Conservation (phyloP, 164 flowering plant genomes). For the Piper betle region DNA sequence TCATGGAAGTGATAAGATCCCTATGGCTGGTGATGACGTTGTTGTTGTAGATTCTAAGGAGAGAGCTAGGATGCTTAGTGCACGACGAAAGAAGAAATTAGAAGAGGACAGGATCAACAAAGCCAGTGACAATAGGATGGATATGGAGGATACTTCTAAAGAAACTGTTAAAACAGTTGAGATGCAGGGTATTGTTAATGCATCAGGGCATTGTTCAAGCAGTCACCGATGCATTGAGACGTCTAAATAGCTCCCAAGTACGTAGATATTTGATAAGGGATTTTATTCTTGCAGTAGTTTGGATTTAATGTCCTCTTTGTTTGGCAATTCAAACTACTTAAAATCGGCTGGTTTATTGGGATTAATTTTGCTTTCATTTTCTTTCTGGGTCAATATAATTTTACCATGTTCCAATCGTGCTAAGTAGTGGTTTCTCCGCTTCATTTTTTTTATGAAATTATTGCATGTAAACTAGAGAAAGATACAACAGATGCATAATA, state of each 20-base stretch:
- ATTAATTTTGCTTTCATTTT: too few relatives aligned
- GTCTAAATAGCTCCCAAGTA: constrained; percentile 86
- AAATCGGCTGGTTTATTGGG: neutral
- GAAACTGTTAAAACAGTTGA: constrained; percentile 47
- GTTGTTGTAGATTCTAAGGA: constrained; percentile 80
- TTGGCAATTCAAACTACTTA: neutral
- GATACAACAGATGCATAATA: too few relatives aligned
- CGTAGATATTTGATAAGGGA: neutral
- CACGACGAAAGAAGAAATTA: constrained; percentile 58
- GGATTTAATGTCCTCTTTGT: neutral
- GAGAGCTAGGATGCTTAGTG: constrained; percentile 88
- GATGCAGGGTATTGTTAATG: constrained; percentile 72
- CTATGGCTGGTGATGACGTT: constrained; percentile 95
- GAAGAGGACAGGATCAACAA: constrained; percentile 57
- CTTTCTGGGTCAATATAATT: too few relatives aligned
- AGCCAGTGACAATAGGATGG: constrained; percentile 36
- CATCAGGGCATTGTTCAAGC: constrained; percentile 96
- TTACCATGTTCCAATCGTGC: too few relatives aligned
- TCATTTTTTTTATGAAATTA: too few relatives aligned
- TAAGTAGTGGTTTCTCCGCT: too few relatives aligned
- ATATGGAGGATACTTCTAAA: constrained; percentile 31
- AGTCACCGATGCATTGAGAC: constrained; percentile 74
- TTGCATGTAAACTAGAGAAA: too few relatives aligned
- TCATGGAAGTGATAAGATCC: constrained; percentile 6
- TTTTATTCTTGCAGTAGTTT: too few relatives aligned